Conservation (phyloP, 2,329 filamentous ascomycete genomes). For the Phialophora verrucosa region DNA sequence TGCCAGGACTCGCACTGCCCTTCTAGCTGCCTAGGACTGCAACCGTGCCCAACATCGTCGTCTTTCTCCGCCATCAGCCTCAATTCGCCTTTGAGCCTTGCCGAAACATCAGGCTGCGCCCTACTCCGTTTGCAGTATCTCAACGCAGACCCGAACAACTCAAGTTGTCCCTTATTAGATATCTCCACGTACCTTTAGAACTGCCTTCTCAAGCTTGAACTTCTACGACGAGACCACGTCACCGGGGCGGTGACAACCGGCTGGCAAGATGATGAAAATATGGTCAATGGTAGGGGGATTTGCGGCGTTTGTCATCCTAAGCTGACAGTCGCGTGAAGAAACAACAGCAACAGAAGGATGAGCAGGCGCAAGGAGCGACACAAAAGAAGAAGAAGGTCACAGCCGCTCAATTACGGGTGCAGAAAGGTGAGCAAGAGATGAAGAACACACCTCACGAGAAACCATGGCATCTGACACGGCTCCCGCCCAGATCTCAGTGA, state of each 20-base stretch:
- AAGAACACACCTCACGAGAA: background rate
- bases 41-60: background rate
- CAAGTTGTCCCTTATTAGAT: background rate
- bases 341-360: conserved; percentile 95
- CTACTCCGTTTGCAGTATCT: background rate
- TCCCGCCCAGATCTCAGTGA: conserved; percentile 52
- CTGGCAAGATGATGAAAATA: conserved; percentile 90
- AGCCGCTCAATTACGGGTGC: conserved; percentile 89
- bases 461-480: background rate
- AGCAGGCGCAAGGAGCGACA: conserved; percentile 82
- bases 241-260: conserved; percentile 17
- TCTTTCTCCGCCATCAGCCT: background rate
- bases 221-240: background rate
- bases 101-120: conserved; percentile 3
- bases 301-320: conserved; percentile 13
- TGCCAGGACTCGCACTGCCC: background rate
- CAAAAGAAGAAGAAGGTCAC: conserved; percentile 99
- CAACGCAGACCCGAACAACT: background rate
- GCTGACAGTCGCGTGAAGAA: conserved; percentile 41
- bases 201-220: background rate
- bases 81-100: background rate
- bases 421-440: conserved; percentile 72
- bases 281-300: conserved; percentile 84
- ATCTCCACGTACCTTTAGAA: background rate
- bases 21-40: background rate